Conservation (phyloP, 2,329 filamentous ascomycete genomes). For the Aspergillus sp. region DNA sequence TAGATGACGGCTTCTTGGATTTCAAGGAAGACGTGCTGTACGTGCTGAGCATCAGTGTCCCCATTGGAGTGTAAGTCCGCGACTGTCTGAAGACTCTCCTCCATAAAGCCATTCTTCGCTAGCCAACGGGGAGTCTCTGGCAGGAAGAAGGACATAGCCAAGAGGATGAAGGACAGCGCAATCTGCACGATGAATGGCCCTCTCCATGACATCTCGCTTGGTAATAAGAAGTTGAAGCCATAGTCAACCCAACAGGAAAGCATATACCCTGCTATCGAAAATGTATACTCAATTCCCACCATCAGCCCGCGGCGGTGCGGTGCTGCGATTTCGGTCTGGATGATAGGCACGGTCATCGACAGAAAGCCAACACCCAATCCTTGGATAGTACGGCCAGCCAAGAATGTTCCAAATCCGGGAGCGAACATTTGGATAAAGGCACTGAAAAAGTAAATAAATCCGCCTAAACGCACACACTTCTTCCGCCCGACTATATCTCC, state of each 20-base stretch:
- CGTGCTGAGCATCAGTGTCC: slow-evolving; percentile 19
- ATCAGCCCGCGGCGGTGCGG: slow-evolving; percentile 39
- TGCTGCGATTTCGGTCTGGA: slow-evolving; percentile 40
- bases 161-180: slow-evolving; percentile 31
- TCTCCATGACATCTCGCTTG: slow-evolving; percentile 33
- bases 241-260: slow-evolving; percentile 44
- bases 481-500: slow-evolving; percentile 40
- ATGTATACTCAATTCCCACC: slow-evolving; percentile 43
- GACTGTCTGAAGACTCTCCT: slow-evolving; percentile 42
- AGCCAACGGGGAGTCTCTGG: slow-evolving; percentile 44
- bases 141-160: slow-evolving; percentile 38
- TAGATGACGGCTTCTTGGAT: slow-evolving; percentile 42
- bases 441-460: slow-evolving; percentile 39
- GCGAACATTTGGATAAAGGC: slow-evolving; percentile 41
- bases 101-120: slow-evolving; percentile 41
- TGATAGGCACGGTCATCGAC: slow-evolving; percentile 39
- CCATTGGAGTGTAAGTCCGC: slow-evolving; percentile 42
- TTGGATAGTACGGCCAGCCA: slow-evolving; percentile 36
- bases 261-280: slow-evolving; percentile 39
- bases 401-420: slow-evolving; percentile 34
- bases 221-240: slow-evolving; percentile 38
- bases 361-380: slow-evolving; percentile 37
- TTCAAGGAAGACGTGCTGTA: slow-evolving; percentile 38
- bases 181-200: slow-evolving; percentile 35
- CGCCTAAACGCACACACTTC: slow-evolving; percentile 37